Conservation (phyloP, 305 asterid genomes). For the Plantago rigida region DNA sequence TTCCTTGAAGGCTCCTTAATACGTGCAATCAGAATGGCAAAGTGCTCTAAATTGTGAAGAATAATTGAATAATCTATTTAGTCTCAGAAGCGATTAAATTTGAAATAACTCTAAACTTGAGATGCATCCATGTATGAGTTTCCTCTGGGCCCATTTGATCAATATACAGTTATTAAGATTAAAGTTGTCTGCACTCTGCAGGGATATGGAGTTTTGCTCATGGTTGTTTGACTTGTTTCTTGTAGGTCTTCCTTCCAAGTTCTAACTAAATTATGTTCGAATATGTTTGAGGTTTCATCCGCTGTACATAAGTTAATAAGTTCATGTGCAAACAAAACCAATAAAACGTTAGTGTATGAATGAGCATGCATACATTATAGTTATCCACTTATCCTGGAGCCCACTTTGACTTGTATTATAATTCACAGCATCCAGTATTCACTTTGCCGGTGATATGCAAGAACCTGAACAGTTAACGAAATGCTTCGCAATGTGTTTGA, state of each 20-base stretch:
- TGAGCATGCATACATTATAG: no score
- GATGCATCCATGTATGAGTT: no score
- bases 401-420: no score
- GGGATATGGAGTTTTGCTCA: background rate
- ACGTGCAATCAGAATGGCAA: no score
- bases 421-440: no score
- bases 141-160: background rate
- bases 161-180: background rate
- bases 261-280: background rate
- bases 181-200: background rate
- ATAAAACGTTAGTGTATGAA: background rate
- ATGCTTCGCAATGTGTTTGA: background rate
- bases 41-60: no score
- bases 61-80: no score
- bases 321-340: background rate
- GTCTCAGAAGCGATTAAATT: no score
- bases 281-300: background rate
- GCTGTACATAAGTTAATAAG: background rate
- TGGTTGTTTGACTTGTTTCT: background rate
- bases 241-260: background rate
- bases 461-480: background rate
- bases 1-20: no score
- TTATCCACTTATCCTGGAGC: no score
- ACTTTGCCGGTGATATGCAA: no score
- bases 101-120: no score